Evolutionary conservation across 345 rosid genomes (phyloP), one percentile per base, ranked within the genome.

Genomic region (Eucalyptus erythrocorys): DNA sequence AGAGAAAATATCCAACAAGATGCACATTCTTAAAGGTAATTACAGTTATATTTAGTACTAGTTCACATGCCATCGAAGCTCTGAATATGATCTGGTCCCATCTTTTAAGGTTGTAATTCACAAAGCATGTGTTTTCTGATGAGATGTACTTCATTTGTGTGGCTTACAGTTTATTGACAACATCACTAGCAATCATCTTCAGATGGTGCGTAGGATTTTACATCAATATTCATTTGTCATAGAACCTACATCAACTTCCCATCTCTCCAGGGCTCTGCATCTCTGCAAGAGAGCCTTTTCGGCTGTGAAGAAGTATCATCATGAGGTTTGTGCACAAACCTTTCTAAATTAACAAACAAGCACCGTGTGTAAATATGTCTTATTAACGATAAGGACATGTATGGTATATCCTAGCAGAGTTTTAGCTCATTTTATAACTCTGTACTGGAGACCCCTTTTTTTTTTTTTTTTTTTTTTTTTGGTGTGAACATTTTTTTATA

Each of bases 21-120:
- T 94, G 94, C 91, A 88, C 92, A 89, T 94, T 95, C 91, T 92
- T 93, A 55, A 94, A 93, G 98, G 98, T 96, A 81, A 76, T 57
- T 57, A 22, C 64, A 37, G n/a, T 5, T 86, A 27, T 51, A 26
- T 48, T 51, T 42, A 12, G 43, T 86, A 86, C 64, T 49, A 32
- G 8, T 47, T 51, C 27, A 11, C 47, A 76, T 76, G 84, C 84
- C 9, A 0, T 76, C 1, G 3, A 76, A 21, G 47, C 47, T 76
- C 30, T 40, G 84, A 76, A 40, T 76, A 76, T 76, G 47, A 76
- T 76, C 84, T 76, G 8, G 30, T 76, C 47, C 84, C 15, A 21
- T 76, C 84, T 51, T 24, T 68, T 66, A 57, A 68, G 53, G 61
- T 87, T 19, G 48, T 66, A 43, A 40, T 40, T 76, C 15, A 12